Conservation (phyloP, 495 filamentous ascomycete genomes). For the Penicillium egyptiacum region DNA sequence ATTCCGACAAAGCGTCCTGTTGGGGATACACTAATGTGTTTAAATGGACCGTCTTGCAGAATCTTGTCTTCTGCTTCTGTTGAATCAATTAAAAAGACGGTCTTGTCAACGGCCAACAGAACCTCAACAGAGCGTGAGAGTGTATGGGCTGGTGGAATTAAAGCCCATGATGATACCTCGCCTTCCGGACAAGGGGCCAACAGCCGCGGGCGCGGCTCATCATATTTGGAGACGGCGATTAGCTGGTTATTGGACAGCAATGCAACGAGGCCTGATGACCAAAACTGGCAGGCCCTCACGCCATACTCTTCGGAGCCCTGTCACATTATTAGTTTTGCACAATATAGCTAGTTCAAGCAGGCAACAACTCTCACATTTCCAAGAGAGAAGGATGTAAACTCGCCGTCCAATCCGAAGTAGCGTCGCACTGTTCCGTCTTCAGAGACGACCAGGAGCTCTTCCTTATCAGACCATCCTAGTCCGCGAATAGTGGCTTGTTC, state of each 20-base stretch:
- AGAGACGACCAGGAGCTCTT: slow-evolving; percentile 85
- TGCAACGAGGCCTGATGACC: slow-evolving; percentile 88
- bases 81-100: slow-evolving; percentile 81
- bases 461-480: slow-evolving; percentile 95
- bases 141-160: slow-evolving; percentile 86
- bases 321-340: slow-evolving; percentile 21
- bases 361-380: slow-evolving; percentile 61
- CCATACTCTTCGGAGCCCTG: slow-evolving; percentile 82
- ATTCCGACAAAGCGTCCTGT: slow-evolving; percentile 85
- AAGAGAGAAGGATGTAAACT: slow-evolving; percentile 94
- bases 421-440: slow-evolving; percentile 88
- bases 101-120: slow-evolving; percentile 79
- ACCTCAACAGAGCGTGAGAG: slow-evolving; percentile 96
- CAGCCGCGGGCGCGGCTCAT: slow-evolving; percentile 83
- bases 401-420: slow-evolving; percentile 87
- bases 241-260: slow-evolving; percentile 85
- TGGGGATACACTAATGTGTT: slow-evolving; percentile 83
- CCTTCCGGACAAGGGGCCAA: slow-evolving; percentile 77
- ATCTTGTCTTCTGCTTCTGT: slow-evolving; percentile 87
- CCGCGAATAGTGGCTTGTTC: slow-evolving; percentile 88
- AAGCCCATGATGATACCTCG: slow-evolving; percentile 80
- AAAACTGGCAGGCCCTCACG: slow-evolving; percentile 86
- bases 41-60: slow-evolving; percentile 88
- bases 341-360: not conserved
- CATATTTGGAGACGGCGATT: slow-evolving; percentile 81